Evolutionary conservation across 176 grass and related monocot genomes (phyloP), one percentile per base, ranked within the genome.

Genomic region (Alopecurus myosuroides): DNA sequence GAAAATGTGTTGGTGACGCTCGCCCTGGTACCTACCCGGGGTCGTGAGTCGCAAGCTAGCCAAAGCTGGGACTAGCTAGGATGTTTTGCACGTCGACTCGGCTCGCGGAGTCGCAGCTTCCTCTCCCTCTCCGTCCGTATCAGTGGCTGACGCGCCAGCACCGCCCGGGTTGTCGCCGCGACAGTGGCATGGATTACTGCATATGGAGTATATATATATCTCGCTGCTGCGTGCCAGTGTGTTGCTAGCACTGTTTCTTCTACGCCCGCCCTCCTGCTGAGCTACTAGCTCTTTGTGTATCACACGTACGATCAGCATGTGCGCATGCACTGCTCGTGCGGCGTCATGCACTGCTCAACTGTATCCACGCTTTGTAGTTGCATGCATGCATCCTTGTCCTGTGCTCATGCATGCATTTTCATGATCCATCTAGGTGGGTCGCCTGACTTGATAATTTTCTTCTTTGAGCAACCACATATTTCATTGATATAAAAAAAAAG

Each of bases 1-100:
- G 70, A 28, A 74, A 74, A 58, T 87, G 90, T 94, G 78, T 13
- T 53, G 83, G 31, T 84, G 92, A 97, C 89, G 94, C 74, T 85
- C 8, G 14, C 26, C 7, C 83, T 46, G 1, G 10, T 88, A 94
- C 94, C 94, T 90, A 92, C 91, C 65, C 58, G 78, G 85, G 76
- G 82, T 89, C 92, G 81, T 97, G 42, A 87, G 19, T 67, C 5
- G 76, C 62, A 97, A 92, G 94, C 76, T 69, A 1, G 11, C 1
- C 18, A 3, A 57, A 18, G 61, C 29, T 60, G 14, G 63, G 22
- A 62, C 13, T 31, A 7, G 60, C 13, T 31, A 7, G 60, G 61
- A 64, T 64, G 61, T 64, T 64, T 64, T 64, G 61, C 61, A 18
- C 53, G 22, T 25, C 11, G n/a, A 35, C 45, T 3, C 60, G 52